phyloP scores from a whole-genome alignment of 208 protist species.

The Leishmania braziliensis region DNA sequence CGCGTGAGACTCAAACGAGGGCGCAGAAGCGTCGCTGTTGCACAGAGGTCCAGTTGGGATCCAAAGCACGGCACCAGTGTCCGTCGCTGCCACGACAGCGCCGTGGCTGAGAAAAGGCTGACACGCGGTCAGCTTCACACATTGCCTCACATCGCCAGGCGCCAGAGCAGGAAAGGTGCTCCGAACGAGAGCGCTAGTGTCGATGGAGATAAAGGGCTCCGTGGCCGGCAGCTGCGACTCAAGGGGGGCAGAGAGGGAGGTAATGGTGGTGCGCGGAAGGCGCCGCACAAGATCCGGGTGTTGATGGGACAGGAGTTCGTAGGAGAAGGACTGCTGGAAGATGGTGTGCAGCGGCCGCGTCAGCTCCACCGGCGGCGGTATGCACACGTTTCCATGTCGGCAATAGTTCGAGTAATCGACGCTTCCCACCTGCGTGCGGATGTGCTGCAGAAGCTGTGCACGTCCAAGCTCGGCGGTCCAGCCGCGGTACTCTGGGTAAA shows the following conservation, averaged over 20 bases:
- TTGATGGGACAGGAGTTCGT: constrained; percentile 48
- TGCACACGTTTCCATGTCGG: constrained; percentile 52
- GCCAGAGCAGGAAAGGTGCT: constrained; percentile 16
- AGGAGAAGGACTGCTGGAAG: constrained; percentile 67
- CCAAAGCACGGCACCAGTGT: constrained; percentile 66
- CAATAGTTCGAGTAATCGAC: constrained; percentile 57
- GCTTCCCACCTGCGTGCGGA: constrained; percentile 51
- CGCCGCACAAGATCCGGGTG: constrained; percentile 33
- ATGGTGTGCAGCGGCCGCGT: constrained; percentile 45
- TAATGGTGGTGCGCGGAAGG: constrained; percentile 26
- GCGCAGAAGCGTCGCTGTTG: neutral
- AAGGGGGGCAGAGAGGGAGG: constrained; percentile 45
- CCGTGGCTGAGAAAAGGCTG: constrained; percentile 68
- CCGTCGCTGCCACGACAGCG: constrained; percentile 60
- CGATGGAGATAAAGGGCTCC: constrained; percentile 55
- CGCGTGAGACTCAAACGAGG: constrained; percentile 11
- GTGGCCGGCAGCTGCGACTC: constrained; percentile 58
- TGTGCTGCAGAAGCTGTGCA: constrained; percentile 60
- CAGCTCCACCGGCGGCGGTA: constrained; percentile 18
- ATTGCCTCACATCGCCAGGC: constrained; percentile 20
- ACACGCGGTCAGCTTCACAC: constrained; percentile 58
- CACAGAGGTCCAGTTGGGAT: constrained; percentile 37
- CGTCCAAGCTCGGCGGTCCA: constrained; percentile 77
- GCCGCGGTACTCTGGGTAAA: constrained; percentile 75
- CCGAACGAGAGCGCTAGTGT: constrained; percentile 48